A percentile compares a stretch with the other conserved stretches of the same genome.
Evolutionary conservation across 495 filamentous ascomycete genomes (phyloP).

Genomic region (Ascobolus immersus): DNA sequence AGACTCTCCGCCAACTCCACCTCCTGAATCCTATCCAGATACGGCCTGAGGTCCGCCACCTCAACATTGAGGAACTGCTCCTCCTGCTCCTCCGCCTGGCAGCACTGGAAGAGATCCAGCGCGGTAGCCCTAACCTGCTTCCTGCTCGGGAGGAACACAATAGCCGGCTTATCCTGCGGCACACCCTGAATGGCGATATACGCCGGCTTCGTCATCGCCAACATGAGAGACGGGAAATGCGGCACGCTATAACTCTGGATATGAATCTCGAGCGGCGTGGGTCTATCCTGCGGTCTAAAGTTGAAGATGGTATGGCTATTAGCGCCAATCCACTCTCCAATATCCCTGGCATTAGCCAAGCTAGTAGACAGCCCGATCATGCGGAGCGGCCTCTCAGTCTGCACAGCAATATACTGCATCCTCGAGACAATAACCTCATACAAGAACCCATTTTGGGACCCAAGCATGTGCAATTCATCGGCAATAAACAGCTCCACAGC

Average conservation of each 20-base stretch:
- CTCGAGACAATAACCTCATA: slow-evolving; percentile 92
- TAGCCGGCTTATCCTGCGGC: slow-evolving; percentile 63
- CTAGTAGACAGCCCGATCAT: slow-evolving; percentile 82
- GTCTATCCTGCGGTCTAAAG: slow-evolving; percentile 77
- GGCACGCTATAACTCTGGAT: slow-evolving; percentile 90
- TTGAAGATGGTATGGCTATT: slow-evolving; percentile 96
- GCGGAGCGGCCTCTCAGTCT: slow-evolving; percentile 60
- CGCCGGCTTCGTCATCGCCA: slow-evolving; percentile 87
- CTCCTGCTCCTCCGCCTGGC: slow-evolving; percentile 69
- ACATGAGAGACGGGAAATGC: slow-evolving; percentile 92
- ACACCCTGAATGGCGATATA: slow-evolving; percentile 66
- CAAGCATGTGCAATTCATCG: slow-evolving; percentile 91
- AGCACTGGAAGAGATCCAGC: slow-evolving; percentile 65
- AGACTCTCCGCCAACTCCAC: slow-evolving; percentile 66
- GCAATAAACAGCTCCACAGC: slow-evolving; percentile 79
- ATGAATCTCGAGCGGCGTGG: slow-evolving; percentile 72
- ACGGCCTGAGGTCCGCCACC: slow-evolving; percentile 50
- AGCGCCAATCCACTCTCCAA: slow-evolving; percentile 98
- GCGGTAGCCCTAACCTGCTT: slow-evolving; percentile 80
- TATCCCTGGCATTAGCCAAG: slow-evolving; percentile 71
- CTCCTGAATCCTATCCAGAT: slow-evolving; percentile 61
- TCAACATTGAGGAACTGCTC: slow-evolving; percentile 76
- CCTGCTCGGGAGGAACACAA: slow-evolving; percentile 75
- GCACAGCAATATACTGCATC: slow-evolving; percentile 86
- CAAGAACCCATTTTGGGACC: slow-evolving; percentile 63